phyloP scores from a whole-genome alignment of 2,329 filamentous ascomycete species.

The Hypoxylon sp. region DNA sequence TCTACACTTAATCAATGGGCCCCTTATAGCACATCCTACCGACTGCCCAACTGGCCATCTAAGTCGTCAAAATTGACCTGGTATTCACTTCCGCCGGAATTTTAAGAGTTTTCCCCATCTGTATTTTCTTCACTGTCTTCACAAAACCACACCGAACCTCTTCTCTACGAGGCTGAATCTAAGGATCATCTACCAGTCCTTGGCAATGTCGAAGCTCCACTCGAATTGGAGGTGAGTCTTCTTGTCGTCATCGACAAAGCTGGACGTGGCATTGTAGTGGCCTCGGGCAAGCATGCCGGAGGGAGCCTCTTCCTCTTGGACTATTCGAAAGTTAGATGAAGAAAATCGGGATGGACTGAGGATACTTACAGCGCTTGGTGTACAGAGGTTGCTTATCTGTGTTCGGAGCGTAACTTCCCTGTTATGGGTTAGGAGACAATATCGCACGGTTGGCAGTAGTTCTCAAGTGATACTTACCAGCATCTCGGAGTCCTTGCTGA shows the following conservation, averaged over 20 bases:
- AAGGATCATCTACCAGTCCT: constrained; percentile 82
- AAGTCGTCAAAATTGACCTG: constrained; percentile 15
- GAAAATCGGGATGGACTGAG: neutral
- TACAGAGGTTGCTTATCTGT: constrained; percentile 89
- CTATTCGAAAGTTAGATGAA: constrained; percentile 61
- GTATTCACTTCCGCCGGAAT: constrained; percentile 13
- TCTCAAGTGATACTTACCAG: constrained; percentile 73
- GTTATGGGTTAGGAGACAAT: constrained; percentile 49
- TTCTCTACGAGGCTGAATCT: neutral
- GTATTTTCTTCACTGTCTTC: constrained; percentile 14
- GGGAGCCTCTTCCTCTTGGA: constrained; percentile 92
- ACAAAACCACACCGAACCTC: constrained; percentile 12
- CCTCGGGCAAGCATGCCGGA: constrained; percentile 91
- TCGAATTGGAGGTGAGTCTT: constrained; percentile 91
- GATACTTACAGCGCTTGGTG: constrained; percentile 87
- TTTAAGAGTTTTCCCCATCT: constrained; percentile 20
- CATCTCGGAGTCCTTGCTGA: constrained; percentile 98
- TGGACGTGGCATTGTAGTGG: constrained; percentile 89
- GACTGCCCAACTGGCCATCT: constrained; percentile 1
- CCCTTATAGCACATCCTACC: constrained; percentile 21
- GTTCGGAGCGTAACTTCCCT: constrained; percentile 95
- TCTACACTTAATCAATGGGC: constrained; percentile 31
- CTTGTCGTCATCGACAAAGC: constrained; percentile 96
- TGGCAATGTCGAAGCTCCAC: constrained; percentile 96
- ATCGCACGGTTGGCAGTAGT: neutral